Evolutionary conservation across 139 green algal species (phyloP), one percentile per base, ranked within the genome.

Genomic region (Ostreobium quekettii): DNA sequence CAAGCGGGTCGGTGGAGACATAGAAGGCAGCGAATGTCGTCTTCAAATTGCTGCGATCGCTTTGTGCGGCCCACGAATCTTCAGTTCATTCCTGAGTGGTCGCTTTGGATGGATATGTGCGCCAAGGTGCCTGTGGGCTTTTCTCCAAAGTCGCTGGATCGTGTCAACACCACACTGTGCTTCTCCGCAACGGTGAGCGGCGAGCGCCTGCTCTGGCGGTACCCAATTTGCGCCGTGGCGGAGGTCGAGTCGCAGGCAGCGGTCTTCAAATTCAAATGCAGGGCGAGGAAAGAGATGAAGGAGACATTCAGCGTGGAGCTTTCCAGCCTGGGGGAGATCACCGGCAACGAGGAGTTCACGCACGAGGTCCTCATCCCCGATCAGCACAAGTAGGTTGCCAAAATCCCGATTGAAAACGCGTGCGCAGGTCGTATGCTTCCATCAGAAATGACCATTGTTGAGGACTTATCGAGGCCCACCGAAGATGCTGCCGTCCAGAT

Each of bases 231-330:
- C 26, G 67, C 66, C 22, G 36, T 78, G 11, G 42, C 66, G 2
- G 76, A 82, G 32, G 69, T 48, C 1, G 64, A 49, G 15, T 33
- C 60, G 30, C 24, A 28, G 2, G 63, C 61, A 1, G 30, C 42
- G 1, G 47, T 36, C 31, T 72, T 74, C 61, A 59, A 59, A 37
- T 73, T 76, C 56, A 59, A 70, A 4, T 67, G 64, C 60, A 71
- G 71, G 33, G 75, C 75, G 46, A 60, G 74, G 37, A 29, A 60
- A 1, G 64, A 49, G 26, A 57, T 74, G 6, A 71, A 75, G 29
- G 70, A 82, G 71, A 6, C 11, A 30, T 67, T 86, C 61, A 66
- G 75, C 58, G 65, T 86, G 29, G 49, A 72, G n/a, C 71, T 86
- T 47, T 46, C 31, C n/a, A 76, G 80, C 4, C 62, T 83, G 28